A percentile compares a stretch with the other conserved stretches of the same genome.
Evolutionary conservation across 768 basidiomycete species (phyloP).

Genomic region (Mycena latifolia): DNA sequence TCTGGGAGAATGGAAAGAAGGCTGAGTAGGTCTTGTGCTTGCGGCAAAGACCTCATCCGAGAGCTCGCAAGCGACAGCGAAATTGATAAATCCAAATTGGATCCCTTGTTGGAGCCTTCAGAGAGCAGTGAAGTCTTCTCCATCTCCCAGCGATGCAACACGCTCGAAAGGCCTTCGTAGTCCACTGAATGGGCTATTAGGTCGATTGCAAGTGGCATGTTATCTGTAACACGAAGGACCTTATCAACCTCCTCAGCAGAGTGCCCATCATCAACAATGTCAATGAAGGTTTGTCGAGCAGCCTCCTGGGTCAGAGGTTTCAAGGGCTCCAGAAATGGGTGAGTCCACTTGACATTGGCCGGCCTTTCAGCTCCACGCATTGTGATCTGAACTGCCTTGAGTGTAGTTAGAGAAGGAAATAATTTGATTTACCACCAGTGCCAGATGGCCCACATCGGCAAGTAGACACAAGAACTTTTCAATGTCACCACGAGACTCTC

Average conservation of each 20-base stretch:
- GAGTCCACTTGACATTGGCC: conserved; percentile 9
- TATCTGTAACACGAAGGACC: too few species aligned
- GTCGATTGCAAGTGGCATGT: too few species aligned
- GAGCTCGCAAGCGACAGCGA: neutral
- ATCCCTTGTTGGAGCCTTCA: too few species aligned
- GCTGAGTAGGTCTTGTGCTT: neutral
- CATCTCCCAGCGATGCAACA: conserved; percentile 1
- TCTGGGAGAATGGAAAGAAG: neutral
- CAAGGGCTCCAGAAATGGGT: conserved; percentile 11
- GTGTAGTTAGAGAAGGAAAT: too few species aligned
- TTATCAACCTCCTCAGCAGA: too few species aligned
- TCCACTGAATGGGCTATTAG: conserved; percentile 11
- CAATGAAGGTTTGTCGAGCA: too few species aligned
- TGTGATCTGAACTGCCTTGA: conserved; percentile 3
- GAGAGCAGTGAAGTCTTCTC: conserved; percentile 9
- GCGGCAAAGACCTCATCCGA: neutral
- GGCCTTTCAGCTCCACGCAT: conserved; percentile 12
- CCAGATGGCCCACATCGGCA: neutral
- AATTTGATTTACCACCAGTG: conserved; percentile 2
- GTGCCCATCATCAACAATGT: too few species aligned
- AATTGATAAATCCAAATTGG: too few species aligned
- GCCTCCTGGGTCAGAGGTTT: neutral
- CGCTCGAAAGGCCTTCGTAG: neutral
- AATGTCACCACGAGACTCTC: neutral
- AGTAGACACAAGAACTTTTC: conserved; percentile 1